These are phyloP conservation scores for Scleromitrula shiraiana DNA, from an alignment of 2,329 filamentous ascomycete species.

Conservation along the genomic window DNA sequence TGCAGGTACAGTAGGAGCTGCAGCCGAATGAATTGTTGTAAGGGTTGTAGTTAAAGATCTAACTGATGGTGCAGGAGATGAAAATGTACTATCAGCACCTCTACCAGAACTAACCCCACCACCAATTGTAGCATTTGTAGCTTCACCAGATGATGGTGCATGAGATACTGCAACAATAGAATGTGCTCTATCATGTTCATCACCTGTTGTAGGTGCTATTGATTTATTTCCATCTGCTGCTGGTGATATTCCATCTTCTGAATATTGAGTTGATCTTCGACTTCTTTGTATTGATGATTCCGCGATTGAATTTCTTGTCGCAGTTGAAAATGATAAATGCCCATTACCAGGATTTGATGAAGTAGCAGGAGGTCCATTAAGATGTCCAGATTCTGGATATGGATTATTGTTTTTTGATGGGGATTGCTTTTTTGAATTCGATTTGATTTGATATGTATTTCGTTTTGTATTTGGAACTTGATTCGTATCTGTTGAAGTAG, in stretches of 20 bases:
- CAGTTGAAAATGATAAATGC: conserved; percentile 50
- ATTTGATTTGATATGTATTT: conserved; percentile 35
- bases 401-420: conserved; percentile 62
- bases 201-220: conserved; percentile 57
- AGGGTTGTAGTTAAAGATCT: conserved; percentile 75
- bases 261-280: conserved; percentile 53
- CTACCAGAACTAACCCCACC: conserved; percentile 58
- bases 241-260: conserved; percentile 50
- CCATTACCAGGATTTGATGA: conserved; percentile 30
- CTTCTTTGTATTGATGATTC: conserved; percentile 47
- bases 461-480: conserved; percentile 36
- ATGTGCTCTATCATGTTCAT: conserved; percentile 54
- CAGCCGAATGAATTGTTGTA: conserved; percentile 75
- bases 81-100: conserved; percentile 70
- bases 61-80: conserved; percentile 72
- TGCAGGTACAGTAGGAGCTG: conserved; percentile 40
- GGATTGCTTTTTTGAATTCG: conserved; percentile 47
- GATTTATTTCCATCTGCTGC: conserved; percentile 59
- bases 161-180: conserved; percentile 74
- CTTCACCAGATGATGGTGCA: conserved; percentile 55
- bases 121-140: conserved; percentile 63
- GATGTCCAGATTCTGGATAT: conserved; percentile 73
- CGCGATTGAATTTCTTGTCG: conserved; percentile 40
- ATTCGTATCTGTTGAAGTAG: too few species aligned
- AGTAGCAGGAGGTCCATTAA: conserved; percentile 32